phyloP scores from a whole-genome alignment of 192 early-diverging fungal species.

The Neocallimastix lanati region DNA sequence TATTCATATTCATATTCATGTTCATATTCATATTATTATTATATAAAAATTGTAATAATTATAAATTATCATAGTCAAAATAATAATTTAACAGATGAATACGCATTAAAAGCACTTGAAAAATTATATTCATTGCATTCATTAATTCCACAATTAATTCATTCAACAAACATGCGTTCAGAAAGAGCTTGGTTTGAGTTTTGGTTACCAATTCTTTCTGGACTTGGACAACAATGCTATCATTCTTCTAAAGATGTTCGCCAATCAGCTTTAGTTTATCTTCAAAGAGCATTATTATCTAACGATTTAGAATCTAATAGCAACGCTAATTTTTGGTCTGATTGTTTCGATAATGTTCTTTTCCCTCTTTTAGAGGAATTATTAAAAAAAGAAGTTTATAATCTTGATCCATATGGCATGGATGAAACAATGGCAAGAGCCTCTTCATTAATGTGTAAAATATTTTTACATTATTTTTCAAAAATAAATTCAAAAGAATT shows the following conservation, averaged over 20 bases:
- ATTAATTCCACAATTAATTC: constrained; percentile 26
- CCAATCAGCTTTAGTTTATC: constrained; percentile 54
- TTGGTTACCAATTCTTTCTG: constrained; percentile 60
- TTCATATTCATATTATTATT: too few species aligned
- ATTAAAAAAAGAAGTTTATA: constrained; percentile 45
- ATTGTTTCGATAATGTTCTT: constrained; percentile 66
- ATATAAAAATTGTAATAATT: too few species aligned
- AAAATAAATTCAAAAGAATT: constrained; percentile 35
- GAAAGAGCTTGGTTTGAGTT: constrained; percentile 49
- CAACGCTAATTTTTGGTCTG: constrained; percentile 23
- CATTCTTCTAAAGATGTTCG: constrained; percentile 62
- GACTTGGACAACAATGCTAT: constrained; percentile 51
- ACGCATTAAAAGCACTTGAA: constrained; percentile 47
- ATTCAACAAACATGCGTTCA: constrained; percentile 9
- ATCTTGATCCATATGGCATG: constrained; percentile 38
- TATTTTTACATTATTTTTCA: constrained; percentile 51
- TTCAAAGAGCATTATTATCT: constrained; percentile 59
- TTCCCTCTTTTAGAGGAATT: constrained; percentile 78
- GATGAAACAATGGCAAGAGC: constrained; percentile 57
- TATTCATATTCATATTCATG: too few species aligned
- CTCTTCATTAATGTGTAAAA: constrained; percentile 46
- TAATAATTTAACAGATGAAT: constrained; percentile 28
- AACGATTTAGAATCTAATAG: constrained; percentile 21
- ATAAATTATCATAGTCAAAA: constrained; percentile 11
- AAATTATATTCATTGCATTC: constrained; percentile 39